Evolutionary conservation across 805 yeast genomes (phyloP), one percentile per base, ranked within the genome.

Genomic region (Starmerella bacillaris): DNA sequence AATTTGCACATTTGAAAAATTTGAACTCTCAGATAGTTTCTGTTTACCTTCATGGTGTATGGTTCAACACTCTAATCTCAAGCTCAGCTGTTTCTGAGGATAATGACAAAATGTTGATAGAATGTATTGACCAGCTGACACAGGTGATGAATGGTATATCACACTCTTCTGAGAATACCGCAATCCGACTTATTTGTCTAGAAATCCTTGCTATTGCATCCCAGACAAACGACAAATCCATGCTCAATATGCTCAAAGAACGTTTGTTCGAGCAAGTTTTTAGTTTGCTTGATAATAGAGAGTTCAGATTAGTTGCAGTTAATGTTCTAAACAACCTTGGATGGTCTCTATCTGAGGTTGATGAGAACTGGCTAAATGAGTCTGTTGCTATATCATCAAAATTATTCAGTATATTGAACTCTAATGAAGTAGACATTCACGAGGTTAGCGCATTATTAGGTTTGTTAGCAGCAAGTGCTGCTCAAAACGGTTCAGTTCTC

Each of bases 261-360:
- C 2, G 38, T 34, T 14, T 26, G 6, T 11, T 26, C 29, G 29
- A 26, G 12, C 29, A 5, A 12, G 29, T 26, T 5, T 26, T 14
- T 18, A 7, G 16, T 26, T 7, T 26, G 29, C 29, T 26, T 17
- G 16, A 4, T 34, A 8, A 34, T 12, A 57, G 61, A n/a, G 61
- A 64, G 30, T 65, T 74, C 40, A 56, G 65, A 60, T 68, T 19
- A 70, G 77, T 44, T 62, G 72, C 5, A 56, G n/a, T 79, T 33
- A 63, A 70, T 11, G 72, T 78, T 6, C 62, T 82, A 51, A 82
- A 79, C 55, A 84, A 84, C 49, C 12, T 47, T 53, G 33, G 49
- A 4, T 46, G 53, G 52, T 38, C 48, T 31, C 33, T 43, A 6
- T 35, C 38, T 16, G 33, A 45, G 4, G 21, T 36, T 12, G 38